Percentiles rank a stretch among this genome's conserved stretches.
These are phyloP conservation scores for Cryptococcus sp. DNA, from an alignment of 1,284 basidiomycete genomes.

Conservation along the genomic window DNA sequence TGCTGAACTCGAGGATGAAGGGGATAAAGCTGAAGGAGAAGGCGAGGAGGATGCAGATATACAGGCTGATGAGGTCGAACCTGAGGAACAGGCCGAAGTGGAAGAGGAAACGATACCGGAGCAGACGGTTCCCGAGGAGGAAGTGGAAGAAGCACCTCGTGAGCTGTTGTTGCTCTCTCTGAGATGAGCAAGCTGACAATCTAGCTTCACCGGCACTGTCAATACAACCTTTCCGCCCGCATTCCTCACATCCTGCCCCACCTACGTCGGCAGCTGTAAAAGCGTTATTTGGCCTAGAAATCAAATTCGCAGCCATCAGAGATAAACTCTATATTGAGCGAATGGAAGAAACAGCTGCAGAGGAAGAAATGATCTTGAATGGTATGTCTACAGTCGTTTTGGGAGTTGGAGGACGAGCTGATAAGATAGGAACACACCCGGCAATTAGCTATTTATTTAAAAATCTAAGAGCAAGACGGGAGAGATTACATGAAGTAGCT, in stretches of 20 bases:
- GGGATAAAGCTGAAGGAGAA: background rate
- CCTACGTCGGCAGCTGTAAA: conserved; percentile 52
- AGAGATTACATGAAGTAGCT: conserved; percentile 42
- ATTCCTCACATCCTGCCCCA: conserved; percentile 42
- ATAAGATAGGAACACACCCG: conserved; percentile 50
- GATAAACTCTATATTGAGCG: conserved; percentile 56
- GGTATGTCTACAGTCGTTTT: conserved; percentile 38
- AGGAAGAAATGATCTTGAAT: conserved; percentile 54
- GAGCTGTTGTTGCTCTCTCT: no score
- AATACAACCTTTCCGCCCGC: conserved; percentile 11
- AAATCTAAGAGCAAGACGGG: conserved; percentile 35
- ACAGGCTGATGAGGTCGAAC: conserved; percentile 5
- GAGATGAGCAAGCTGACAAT: background rate
- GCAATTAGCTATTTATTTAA: conserved; percentile 51
- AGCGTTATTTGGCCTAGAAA: conserved; percentile 54
- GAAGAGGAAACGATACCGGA: conserved; percentile 3
- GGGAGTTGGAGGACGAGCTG: background rate
- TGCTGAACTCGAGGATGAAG: background rate
- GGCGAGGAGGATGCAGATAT: background rate
- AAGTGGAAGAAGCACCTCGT: background rate
- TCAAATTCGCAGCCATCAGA: conserved; percentile 55
- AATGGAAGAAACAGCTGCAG: conserved; percentile 54
- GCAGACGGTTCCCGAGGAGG: background rate
- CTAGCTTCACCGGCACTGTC: conserved; percentile 7
- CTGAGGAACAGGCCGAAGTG: background rate